Percentiles rank a stretch among this genome's conserved stretches.
Evolutionary conservation across 1,284 basidiomycete genomes (phyloP).

Genomic region (Singerocomus inundabilis): DNA sequence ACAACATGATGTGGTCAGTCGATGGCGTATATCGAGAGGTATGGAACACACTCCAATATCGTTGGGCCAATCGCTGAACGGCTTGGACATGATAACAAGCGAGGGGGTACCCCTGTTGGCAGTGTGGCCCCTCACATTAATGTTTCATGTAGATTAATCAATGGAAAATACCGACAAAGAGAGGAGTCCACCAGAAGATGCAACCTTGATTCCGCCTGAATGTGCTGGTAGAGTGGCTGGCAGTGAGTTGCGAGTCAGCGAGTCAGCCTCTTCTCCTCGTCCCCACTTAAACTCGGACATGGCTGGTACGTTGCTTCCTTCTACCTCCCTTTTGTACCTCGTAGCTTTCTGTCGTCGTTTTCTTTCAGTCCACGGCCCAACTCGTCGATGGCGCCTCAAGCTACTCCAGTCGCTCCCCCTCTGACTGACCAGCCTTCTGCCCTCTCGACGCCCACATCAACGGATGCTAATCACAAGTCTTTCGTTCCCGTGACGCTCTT

Average conservation of each 20-base stretch:
- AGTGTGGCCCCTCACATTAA: too few species aligned
- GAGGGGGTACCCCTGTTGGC: too few species aligned
- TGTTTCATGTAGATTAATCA: too few species aligned
- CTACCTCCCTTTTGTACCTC: conserved; percentile 6
- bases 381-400: conserved; percentile 29
- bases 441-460: not conserved
- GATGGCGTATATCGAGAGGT: not conserved
- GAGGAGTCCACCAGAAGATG: too few species aligned
- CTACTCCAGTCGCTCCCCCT: not conserved
- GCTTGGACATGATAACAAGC: conserved; percentile 14
- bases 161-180: too few species aligned
- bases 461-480: not conserved
- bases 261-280: conserved; percentile 28
- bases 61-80: conserved; percentile 33
- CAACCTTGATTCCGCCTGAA: not conserved
- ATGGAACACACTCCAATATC: conserved; percentile 25
- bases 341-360: conserved; percentile 9
- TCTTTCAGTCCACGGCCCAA: conserved; percentile 1
- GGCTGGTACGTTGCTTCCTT: conserved; percentile 15
- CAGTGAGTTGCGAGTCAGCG: not conserved
- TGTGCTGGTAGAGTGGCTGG: conserved; percentile 7
- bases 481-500: conserved; percentile 21
- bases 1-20: conserved; percentile 2
- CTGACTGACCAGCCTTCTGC: conserved; percentile 4
- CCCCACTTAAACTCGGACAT: conserved; percentile 12